These are phyloP conservation scores for Myochromella boudieri DNA, from an alignment of 768 basidiomycete genomes.

Conservation along the genomic window DNA sequence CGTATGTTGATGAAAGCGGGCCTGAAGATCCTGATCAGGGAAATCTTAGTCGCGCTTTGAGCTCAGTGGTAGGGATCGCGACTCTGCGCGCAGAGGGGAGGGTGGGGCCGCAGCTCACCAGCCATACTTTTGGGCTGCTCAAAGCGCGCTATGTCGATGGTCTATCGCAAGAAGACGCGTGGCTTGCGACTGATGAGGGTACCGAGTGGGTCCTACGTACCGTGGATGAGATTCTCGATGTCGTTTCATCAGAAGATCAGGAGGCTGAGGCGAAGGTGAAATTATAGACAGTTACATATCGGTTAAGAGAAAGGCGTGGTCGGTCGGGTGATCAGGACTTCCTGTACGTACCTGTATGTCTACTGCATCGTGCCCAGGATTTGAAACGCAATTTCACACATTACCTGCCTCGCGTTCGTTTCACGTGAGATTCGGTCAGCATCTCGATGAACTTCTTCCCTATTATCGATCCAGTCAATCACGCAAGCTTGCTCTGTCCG, in stretches of 20 bases:
- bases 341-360: constrained; percentile 29
- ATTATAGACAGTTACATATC: constrained; percentile 42
- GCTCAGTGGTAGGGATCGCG: constrained; percentile 83
- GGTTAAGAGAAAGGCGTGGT: constrained; percentile 19
- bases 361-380: constrained; percentile 41
- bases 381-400: constrained; percentile 27
- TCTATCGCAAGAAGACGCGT: constrained; percentile 69
- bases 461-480: constrained; percentile 17
- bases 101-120: constrained; percentile 84
- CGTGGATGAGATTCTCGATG: constrained; percentile 79
- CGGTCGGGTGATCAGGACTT: constrained; percentile 39
- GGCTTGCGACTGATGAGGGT: constrained; percentile 84
- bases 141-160: constrained; percentile 70
- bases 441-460: constrained; percentile 26
- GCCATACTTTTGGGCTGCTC: constrained; percentile 88
- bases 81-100: constrained; percentile 82
- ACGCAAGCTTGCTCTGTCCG: not conserved
- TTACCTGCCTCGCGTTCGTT: constrained; percentile 30
- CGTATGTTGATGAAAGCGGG: constrained; percentile 38
- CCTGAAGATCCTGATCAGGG: constrained; percentile 63
- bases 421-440: constrained; percentile 32
- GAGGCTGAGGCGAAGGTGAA: constrained; percentile 53
- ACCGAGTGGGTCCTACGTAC: constrained; percentile 86
- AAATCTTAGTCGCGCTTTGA: constrained; percentile 81
- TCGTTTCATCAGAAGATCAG: constrained; percentile 53